Conservation (phyloP, 768 basidiomycete genomes). For the Russula ochroleuca region DNA sequence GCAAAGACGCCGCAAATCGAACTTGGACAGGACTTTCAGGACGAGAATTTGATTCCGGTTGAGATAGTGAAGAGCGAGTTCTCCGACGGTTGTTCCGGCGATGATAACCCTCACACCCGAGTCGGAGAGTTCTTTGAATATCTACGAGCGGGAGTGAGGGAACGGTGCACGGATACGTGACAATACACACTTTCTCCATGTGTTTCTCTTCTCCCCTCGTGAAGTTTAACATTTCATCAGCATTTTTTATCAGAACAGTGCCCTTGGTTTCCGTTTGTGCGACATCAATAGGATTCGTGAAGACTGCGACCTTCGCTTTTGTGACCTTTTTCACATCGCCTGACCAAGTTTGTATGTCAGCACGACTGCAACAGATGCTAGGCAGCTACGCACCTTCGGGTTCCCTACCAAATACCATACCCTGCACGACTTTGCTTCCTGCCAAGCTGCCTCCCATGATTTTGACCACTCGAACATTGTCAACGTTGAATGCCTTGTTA, state of each 20-base stretch:
- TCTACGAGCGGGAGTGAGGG: slow-evolving; percentile 43
- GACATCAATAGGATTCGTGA: slow-evolving; percentile 87
- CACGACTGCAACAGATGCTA: not conserved
- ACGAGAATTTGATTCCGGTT: slow-evolving; percentile 92
- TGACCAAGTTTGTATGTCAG: slow-evolving; percentile 31
- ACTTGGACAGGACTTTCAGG: slow-evolving; percentile 96
- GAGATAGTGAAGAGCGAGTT: slow-evolving; percentile 95
- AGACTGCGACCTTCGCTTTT: slow-evolving; percentile 92
- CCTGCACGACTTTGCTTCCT: slow-evolving; percentile 82
- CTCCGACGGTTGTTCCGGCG: slow-evolving; percentile 88
- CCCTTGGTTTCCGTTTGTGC: slow-evolving; percentile 99
- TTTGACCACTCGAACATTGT: slow-evolving; percentile 97
- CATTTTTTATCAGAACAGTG: slow-evolving; percentile 91
- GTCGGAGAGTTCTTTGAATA: slow-evolving; percentile 95
- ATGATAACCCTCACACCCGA: slow-evolving; percentile 92
- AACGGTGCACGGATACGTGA: not conserved
- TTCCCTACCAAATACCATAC: slow-evolving; percentile 97
- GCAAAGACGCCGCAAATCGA: slow-evolving; percentile 90
- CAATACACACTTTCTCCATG: slow-evolving; percentile 66
- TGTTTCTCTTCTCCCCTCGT: slow-evolving; percentile 95
- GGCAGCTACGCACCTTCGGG: slow-evolving; percentile 70
- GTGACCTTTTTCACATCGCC: slow-evolving; percentile 77
- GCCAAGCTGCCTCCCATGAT: slow-evolving; percentile 93
- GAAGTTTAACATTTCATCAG: slow-evolving; percentile 96
- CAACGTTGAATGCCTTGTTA: slow-evolving; percentile 92